Evolutionary conservation across 116 monocot genomes (phyloP).

Genomic region (Thalassia testudinum): DNA sequence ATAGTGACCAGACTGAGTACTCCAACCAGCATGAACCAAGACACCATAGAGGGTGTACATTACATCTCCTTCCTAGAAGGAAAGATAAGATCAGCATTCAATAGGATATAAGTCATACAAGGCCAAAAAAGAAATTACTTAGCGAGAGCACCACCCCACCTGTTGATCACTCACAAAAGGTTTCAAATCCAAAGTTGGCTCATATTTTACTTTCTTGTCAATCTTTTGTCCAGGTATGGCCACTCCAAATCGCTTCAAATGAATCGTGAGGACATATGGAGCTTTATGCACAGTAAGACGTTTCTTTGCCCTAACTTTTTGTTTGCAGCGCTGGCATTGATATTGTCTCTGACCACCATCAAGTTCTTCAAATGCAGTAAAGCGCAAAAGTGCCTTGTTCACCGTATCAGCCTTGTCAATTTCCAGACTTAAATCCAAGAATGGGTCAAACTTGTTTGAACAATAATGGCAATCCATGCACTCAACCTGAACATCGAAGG

Average conservation of each 20-base stretch:
- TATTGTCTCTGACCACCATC: conserved; percentile 86
- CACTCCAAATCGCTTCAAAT: conserved; percentile 85
- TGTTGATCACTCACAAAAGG: conserved; percentile 77
- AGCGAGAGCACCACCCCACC: conserved; percentile 10
- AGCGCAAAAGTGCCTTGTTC: conserved; percentile 66
- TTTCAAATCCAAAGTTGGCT: conserved; percentile 67
- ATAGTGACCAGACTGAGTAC: conserved; percentile 93
- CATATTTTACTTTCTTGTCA: conserved; percentile 64
- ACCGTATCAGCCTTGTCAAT: conserved; percentile 64
- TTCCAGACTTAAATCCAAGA: conserved; percentile 91
- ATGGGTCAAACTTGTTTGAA: conserved; percentile 89
- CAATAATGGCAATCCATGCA: conserved; percentile 66
- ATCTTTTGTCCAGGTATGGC: conserved; percentile 68
- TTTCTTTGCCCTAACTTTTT: conserved; percentile 79
- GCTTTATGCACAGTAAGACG: conserved; percentile 81
- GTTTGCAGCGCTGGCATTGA: conserved; percentile 74
- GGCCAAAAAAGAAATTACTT: neutral
- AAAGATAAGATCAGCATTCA: neutral
- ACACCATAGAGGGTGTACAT: conserved; percentile 96
- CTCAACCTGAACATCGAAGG: conserved; percentile 49
- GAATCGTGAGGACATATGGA: conserved; percentile 86
- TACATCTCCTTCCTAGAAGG: conserved; percentile 47
- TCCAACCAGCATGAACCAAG: conserved; percentile 90
- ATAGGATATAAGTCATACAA: neutral
- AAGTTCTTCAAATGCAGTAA: conserved; percentile 67